Evolutionary conservation across 2,329 filamentous ascomycete species (phyloP).

Genomic region (Colletotrichum neosansevieriae): DNA sequence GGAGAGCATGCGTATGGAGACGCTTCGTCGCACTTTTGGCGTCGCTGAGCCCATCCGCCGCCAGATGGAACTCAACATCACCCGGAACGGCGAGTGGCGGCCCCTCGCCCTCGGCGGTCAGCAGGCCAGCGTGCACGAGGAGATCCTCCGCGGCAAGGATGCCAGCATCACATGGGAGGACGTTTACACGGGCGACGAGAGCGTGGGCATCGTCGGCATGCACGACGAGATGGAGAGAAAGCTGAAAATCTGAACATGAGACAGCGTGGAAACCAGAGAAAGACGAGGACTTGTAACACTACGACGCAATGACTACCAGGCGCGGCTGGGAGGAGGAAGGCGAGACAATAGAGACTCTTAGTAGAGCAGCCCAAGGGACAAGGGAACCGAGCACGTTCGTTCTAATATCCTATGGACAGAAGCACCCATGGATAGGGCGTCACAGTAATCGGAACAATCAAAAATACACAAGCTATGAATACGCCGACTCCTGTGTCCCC

Average conservation of each 20-base stretch:
- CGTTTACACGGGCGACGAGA: slow-evolving; percentile 85
- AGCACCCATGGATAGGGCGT: slow-evolving; percentile 38
- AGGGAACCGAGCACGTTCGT: slow-evolving; percentile 34
- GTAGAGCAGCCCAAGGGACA: slow-evolving; percentile 15
- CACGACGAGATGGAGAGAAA: slow-evolving; percentile 96
- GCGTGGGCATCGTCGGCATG: slow-evolving; percentile 76
- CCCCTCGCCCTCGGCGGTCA: slow-evolving; percentile 76
- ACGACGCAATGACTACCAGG: slow-evolving; percentile 23
- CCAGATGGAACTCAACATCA: slow-evolving; percentile 95
- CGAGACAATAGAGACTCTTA: slow-evolving; percentile 19
- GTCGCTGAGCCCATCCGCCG: slow-evolving; percentile 92
- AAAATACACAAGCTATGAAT: slow-evolving; percentile 44
- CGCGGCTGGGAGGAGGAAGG: slow-evolving; percentile 8
- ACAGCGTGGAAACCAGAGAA: slow-evolving; percentile 43
- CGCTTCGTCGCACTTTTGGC: slow-evolving; percentile 87
- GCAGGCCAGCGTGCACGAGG: slow-evolving; percentile 80
- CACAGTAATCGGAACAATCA: slow-evolving; percentile 39
- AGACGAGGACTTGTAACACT: slow-evolving; percentile 29
- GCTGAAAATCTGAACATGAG: slow-evolving; percentile 74
- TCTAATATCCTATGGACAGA: slow-evolving; percentile 41
- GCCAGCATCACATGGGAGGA: slow-evolving; percentile 90
- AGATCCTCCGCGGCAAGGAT: slow-evolving; percentile 87
- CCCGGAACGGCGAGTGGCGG: slow-evolving; percentile 82
- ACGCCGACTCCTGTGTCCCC: slow-evolving; percentile 45
- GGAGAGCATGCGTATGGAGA: slow-evolving; percentile 87